Evolutionary conservation across 129 eudicot species (phyloP).

Genomic region (Apium graveolens): DNA sequence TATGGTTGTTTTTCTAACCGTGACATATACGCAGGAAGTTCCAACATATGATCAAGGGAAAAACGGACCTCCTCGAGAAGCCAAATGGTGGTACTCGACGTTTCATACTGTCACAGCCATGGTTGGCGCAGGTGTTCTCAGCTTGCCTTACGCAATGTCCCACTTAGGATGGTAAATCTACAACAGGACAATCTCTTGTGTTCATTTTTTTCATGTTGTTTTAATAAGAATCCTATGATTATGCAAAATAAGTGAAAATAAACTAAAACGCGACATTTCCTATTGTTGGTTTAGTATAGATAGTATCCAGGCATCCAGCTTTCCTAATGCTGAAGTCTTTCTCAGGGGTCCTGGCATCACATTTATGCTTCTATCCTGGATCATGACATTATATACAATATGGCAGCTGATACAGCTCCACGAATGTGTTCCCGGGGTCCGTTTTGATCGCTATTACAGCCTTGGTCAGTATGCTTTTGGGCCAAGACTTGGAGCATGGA

Average conservation of each 20-base stretch:
- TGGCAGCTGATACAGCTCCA: constrained; percentile 84
- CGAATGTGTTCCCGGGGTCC: constrained; percentile 56
- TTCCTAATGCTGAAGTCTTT: not conserved
- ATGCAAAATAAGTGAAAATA: too few species aligned
- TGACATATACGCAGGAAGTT: constrained; percentile 38
- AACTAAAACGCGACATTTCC: not conserved
- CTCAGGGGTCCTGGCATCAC: constrained; percentile 75
- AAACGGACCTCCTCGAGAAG: constrained; percentile 57
- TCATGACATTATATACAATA: constrained; percentile 64
- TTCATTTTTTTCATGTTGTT: not conserved
- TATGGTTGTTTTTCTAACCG: not conserved
- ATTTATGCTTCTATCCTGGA: constrained; percentile 73
- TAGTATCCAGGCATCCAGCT: not conserved
- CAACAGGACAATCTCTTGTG: not conserved
- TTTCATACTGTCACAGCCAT: constrained; percentile 96
- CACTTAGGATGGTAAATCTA: constrained; percentile 72
- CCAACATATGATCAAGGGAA: constrained; percentile 42
- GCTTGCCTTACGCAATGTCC: constrained; percentile 94
- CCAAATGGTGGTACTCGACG: constrained; percentile 98
- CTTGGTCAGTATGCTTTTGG: constrained; percentile 75
- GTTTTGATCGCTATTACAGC: constrained; percentile 68
- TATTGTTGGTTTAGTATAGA: too few species aligned
- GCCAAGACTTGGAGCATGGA: constrained; percentile 69
- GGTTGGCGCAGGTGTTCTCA: constrained; percentile 99
- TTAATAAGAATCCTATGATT: too few species aligned